Percentiles rank a stretch among this genome's conserved stretches.
Conservation (phyloP, 495 filamentous ascomycete species). For the Penicillium taxi region DNA sequence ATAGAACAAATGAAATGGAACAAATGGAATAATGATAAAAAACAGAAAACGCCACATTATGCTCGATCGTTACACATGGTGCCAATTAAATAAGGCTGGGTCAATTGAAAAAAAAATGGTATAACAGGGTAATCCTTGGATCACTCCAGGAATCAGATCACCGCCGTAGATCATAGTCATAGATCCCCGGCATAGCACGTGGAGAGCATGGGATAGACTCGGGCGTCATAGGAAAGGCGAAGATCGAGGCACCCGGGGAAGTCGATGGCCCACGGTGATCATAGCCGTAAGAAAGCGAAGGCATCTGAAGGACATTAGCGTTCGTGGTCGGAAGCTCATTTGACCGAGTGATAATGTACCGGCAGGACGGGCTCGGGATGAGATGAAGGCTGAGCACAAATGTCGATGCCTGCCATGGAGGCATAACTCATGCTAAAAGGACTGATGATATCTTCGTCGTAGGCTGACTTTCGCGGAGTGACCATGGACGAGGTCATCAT, state of each 20-base stretch:
- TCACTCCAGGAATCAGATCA: slow-evolving; percentile 7
- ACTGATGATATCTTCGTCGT: slow-evolving; percentile 59
- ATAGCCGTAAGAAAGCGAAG: slow-evolving; percentile 75
- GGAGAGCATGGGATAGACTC: slow-evolving; percentile 31
- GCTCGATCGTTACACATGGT: slow-evolving; percentile 15
- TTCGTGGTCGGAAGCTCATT: slow-evolving; percentile 35
- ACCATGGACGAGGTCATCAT: slow-evolving; percentile 44
- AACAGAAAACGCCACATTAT: slow-evolving; percentile 13
- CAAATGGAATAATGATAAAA: slow-evolving; percentile 1
- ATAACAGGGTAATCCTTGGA: no score
- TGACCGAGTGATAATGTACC: slow-evolving; percentile 49
- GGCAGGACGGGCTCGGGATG: slow-evolving; percentile 28
- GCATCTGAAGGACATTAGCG: slow-evolving; percentile 56
- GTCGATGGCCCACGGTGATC: slow-evolving; percentile 54
- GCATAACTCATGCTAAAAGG: slow-evolving; percentile 72
- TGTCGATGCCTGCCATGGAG: slow-evolving; percentile 67
- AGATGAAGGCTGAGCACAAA: slow-evolving; percentile 40
- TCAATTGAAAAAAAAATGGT: slow-evolving; percentile 7
- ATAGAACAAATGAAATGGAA: no score
- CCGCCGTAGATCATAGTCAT: slow-evolving; percentile 20
- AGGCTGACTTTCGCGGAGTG: slow-evolving; percentile 21
- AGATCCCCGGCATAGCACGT: slow-evolving; percentile 19
- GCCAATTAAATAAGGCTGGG: slow-evolving; percentile 5
- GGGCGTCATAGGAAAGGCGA: slow-evolving; percentile 35
- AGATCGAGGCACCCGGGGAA: slow-evolving; percentile 27